Evolutionary conservation across 2,329 filamentous ascomycete species (phyloP).

Genomic region (Pseudopyricularia cyperi): DNA sequence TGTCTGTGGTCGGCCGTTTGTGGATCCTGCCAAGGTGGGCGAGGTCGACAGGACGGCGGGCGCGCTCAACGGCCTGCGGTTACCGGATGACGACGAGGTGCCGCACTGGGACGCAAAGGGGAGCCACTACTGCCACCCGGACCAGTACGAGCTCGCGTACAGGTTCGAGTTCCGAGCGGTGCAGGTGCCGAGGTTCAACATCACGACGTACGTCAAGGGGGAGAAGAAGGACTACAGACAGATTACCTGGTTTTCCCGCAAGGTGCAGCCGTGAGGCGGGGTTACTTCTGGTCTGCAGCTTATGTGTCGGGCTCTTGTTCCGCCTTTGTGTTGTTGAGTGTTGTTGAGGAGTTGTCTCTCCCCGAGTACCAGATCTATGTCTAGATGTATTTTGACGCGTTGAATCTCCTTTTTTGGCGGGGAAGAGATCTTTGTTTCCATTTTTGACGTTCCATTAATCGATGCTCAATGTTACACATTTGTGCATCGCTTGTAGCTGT

Average conservation of each 20-base stretch:
- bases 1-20: no score
- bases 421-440: no score
- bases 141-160: constrained; percentile 59
- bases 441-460: no score
- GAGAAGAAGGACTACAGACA: constrained; percentile 60
- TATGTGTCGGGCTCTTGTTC: no score
- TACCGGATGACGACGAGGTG: not conserved
- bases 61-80: not conserved
- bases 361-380: no score
- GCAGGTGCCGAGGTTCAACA: constrained; percentile 41
- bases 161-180: constrained; percentile 50
- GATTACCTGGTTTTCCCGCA: not conserved
- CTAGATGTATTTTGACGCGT: no score
- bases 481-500: no score
- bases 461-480: no score
- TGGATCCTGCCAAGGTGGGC: not conserved
- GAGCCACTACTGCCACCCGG: constrained; percentile 57
- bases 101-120: constrained; percentile 46
- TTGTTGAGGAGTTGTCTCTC: no score
- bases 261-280: not conserved
- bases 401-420: no score
- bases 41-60: not conserved
- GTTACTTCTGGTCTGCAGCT: not conserved
- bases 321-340: no score
- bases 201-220: constrained; percentile 54